Evolutionary conservation across 1,284 basidiomycete genomes (phyloP), one percentile per base, ranked within the genome.

Genomic region (Tremellales sp.): DNA sequence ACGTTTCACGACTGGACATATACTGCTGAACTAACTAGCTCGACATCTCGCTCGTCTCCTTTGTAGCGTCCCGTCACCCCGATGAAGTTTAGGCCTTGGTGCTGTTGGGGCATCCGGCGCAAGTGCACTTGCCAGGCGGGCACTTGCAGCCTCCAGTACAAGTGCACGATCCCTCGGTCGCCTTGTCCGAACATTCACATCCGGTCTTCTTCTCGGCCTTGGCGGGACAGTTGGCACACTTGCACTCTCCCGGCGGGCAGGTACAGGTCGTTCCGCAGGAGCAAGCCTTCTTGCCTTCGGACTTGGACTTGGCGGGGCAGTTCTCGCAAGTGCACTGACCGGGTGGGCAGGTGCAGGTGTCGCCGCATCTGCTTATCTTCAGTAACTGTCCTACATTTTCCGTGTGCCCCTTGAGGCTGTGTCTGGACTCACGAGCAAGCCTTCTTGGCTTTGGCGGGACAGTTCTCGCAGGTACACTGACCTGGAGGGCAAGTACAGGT

Each of bases 61-160:
- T n/a, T n/a, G n/a, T n/a, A n/a, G n/a, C n/a, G n/a, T n/a, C n/a
- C n/a, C n/a, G n/a, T n/a, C n/a, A n/a, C n/a, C n/a, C n/a, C n/a
- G n/a, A n/a, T n/a, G n/a, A n/a, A n/a, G n/a, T n/a, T n/a, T n/a
- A n/a, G n/a, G n/a, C n/a, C n/a, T n/a, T n/a, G n/a, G n/a, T n/a
- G n/a, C n/a, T 50, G 21, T 53, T 44, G 15, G 56, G 57, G 46
- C 59, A 61, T 43, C 45, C 48, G 25, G 36, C 51, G 33, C 60
- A 65, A 37, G 48, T 46, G 52, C 62, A 65, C 46, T 60, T 13
- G 17, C 58, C 58, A 17, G 62, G 62, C 13, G 54, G 45, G 36
- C 62, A 64, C 15, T 37, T 25, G 52, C 61, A 63, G 17, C 26
- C 27, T 12, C 46, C 53, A 22, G 51, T 57, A 43, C 60, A 60